Evolutionary conservation across 2,329 filamentous ascomycete species (phyloP), one percentile per base, ranked within the genome.

Genomic region (Sordariomycetes sp.): DNA sequence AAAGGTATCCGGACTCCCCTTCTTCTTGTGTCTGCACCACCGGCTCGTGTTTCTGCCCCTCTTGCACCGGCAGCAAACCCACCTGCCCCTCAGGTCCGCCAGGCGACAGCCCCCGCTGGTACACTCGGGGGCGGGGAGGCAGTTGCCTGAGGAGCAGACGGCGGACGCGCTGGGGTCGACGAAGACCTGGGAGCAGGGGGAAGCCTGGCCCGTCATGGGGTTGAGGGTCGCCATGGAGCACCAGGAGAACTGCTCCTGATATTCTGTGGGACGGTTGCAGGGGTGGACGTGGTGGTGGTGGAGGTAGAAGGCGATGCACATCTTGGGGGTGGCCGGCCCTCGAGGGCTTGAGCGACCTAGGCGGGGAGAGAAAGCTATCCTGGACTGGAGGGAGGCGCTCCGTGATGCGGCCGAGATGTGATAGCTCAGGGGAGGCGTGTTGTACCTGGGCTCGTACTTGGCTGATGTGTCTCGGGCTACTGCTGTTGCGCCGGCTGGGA

Each of bases 291-390:
- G 69, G 45, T 73, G 68, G 46, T 69, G 61, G 45, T 72, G 68
- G 27, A 69, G 54, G 44, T 66, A 66, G 41, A 66, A 63, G 50
- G 63, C 64, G 39, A 55, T 61, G 43, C 68, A 72, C 70, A 73
- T 73, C n/a, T n/a, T n/a, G n/a, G n/a, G n/a, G n/a, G n/a, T n/a
- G n/a, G n/a, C n/a, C n/a, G n/a, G n/a, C n/a, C n/a, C n/a, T n/a
- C n/a, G n/a, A n/a, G n/a, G n/a, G n/a, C n/a, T n/a, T n/a, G n/a
- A n/a, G n/a, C n/a, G n/a, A n/a, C n/a, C n/a, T n/a, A n/a, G n/a
- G n/a, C n/a, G n/a, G n/a, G n/a, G n/a, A n/a, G n/a, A n/a, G n/a
- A n/a, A n/a, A n/a, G n/a, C n/a, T n/a, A n/a, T n/a, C n/a, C n/a
- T n/a, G n/a, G n/a, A n/a, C n/a, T n/a, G n/a, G n/a, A n/a, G n/a